phyloP scores from a whole-genome alignment of 169 alveolate genomes.

The Plasmodium vinckei region DNA sequence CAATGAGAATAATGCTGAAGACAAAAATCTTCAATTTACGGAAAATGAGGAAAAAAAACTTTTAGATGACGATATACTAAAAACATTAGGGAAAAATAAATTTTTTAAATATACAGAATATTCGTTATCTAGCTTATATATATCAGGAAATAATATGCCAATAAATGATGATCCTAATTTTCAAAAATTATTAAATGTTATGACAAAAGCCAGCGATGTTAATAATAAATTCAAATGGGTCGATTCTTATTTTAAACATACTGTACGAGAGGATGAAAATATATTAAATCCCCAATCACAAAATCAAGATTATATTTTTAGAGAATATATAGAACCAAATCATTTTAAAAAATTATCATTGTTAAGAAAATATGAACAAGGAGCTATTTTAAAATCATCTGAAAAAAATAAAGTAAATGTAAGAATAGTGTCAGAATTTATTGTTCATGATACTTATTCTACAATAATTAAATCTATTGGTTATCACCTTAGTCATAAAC shows the following conservation, averaged over 20 bases:
- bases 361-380: slow-evolving; percentile 56
- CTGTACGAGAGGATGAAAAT: slow-evolving; percentile 38
- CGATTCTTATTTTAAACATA: slow-evolving; percentile 53
- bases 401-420: slow-evolving; percentile 65
- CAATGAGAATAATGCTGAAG: not conserved
- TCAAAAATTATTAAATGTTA: slow-evolving; percentile 55
- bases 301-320: slow-evolving; percentile 36
- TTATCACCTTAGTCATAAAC: slow-evolving; percentile 38
- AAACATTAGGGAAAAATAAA: slow-evolving; percentile 19
- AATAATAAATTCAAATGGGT: slow-evolving; percentile 67
- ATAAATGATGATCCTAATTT: slow-evolving; percentile 49
- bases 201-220: slow-evolving; percentile 70
- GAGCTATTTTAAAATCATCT: slow-evolving; percentile 47
- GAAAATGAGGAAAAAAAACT: not conserved
- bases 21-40: not conserved
- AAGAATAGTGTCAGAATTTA: slow-evolving; percentile 59
- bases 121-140: slow-evolving; percentile 71
- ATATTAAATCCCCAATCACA: slow-evolving; percentile 48
- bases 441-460: slow-evolving; percentile 46
- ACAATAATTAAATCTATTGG: slow-evolving; percentile 29
- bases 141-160: slow-evolving; percentile 24
- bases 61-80: slow-evolving; percentile 16
- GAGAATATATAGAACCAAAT: slow-evolving; percentile 69
- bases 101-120: slow-evolving; percentile 69
- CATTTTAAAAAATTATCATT: slow-evolving; percentile 52